These are phyloP conservation scores for Spergularia azorica DNA, from an alignment of 179 eudicot genomes.

Conservation along the genomic window DNA sequence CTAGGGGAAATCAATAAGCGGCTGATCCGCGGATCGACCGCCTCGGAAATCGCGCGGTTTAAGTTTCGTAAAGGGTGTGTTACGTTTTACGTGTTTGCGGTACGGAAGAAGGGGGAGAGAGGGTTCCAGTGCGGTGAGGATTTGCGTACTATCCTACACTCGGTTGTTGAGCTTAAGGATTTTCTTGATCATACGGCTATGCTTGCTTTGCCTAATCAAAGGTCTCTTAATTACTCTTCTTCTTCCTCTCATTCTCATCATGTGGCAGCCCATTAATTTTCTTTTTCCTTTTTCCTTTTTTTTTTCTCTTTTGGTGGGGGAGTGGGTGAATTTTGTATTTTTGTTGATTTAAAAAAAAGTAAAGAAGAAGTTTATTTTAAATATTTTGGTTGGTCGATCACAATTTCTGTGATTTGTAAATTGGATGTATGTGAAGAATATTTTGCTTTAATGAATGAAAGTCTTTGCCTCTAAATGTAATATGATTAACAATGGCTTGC, in stretches of 20 bases:
- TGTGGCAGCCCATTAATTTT: conserved; percentile 31
- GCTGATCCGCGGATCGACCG: conserved; percentile 50
- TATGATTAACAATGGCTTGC: too few relatives aligned
- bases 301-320: background rate
- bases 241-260: conserved; percentile 4
- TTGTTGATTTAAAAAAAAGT: background rate
- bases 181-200: conserved; percentile 93
- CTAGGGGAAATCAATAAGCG: conserved; percentile 78
- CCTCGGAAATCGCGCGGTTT: conserved; percentile 82
- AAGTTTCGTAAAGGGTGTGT: conserved; percentile 90
- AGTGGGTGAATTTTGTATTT: background rate
- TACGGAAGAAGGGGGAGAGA: conserved; percentile 40
- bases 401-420: background rate
- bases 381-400: background rate
- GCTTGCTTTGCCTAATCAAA: conserved; percentile 90
- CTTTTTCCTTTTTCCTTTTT: background rate
- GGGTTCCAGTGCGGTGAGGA: conserved; percentile 74
- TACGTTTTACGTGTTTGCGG: conserved; percentile 85
- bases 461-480: too few relatives aligned
- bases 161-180: conserved; percentile 69
- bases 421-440: too few relatives aligned
- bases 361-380: too few relatives aligned
- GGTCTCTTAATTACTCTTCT: conserved; percentile 31
- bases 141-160: conserved; percentile 50
- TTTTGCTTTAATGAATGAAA: too few relatives aligned